phyloP scores from a whole-genome alignment of 2,329 filamentous ascomycete species.

The Penicillium freii region DNA sequence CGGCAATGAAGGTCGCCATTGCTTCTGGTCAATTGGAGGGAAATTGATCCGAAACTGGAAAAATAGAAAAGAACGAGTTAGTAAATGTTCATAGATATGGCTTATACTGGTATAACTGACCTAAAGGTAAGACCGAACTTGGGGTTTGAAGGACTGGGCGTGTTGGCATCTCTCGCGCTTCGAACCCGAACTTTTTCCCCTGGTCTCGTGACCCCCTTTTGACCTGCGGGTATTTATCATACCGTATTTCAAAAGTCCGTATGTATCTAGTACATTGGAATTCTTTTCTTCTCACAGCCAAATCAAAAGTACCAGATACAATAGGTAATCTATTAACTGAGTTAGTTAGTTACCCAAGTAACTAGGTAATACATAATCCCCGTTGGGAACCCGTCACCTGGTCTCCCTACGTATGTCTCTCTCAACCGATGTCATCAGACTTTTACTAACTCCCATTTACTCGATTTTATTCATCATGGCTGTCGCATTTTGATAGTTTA shows the following conservation, averaged over 20 bases:
- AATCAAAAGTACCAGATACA: constrained; percentile 1
- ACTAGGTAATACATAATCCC: not conserved
- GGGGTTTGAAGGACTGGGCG: constrained; percentile 1
- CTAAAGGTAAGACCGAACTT: not conserved
- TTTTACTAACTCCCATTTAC: not conserved
- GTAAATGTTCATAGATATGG: not conserved
- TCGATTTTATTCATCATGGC: constrained; percentile 17
- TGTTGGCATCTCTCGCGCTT: constrained; percentile 7
- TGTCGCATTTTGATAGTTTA: constrained; percentile 5
- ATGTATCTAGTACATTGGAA: not conserved
- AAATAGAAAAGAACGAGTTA: not conserved
- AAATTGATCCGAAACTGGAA: not conserved
- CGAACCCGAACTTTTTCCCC: constrained; percentile 23
- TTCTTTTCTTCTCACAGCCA: accelerated
- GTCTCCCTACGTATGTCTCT: constrained; percentile 12
- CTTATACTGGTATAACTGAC: not conserved
- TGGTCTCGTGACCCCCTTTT: constrained; percentile 22
- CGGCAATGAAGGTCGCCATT: constrained; percentile 33
- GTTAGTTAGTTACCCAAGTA: not conserved
- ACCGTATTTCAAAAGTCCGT: not conserved
- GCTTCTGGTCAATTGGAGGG: constrained; percentile 5
- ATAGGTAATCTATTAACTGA: no score
- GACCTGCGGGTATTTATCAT: constrained; percentile 5
- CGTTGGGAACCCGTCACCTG: constrained; percentile 19
- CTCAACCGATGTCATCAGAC: constrained; percentile 19